phyloP scores from a whole-genome alignment of 164 flowering plant genomes.

The Vitis amurensis region DNA sequence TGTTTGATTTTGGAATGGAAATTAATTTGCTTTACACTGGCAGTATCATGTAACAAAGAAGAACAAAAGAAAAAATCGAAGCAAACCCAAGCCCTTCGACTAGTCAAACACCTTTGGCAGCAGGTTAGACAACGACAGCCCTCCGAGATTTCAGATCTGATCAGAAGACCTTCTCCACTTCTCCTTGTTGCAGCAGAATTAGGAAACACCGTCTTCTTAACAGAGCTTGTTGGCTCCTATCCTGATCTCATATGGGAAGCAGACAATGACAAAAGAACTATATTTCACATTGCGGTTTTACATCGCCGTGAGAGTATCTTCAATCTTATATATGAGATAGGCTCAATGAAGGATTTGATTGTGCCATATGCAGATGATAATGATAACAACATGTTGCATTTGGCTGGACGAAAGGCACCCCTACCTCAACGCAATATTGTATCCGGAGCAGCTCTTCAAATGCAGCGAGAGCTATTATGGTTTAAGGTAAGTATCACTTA shows the following conservation, averaged over 20 bases:
- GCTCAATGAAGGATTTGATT: background rate
- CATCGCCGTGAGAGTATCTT: slow-evolving; percentile 28
- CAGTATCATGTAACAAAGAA: too few species aligned
- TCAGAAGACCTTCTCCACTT: slow-evolving; percentile 4
- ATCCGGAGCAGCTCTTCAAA: too few species aligned
- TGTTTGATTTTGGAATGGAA: too few species aligned
- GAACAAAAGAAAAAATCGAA: too few species aligned
- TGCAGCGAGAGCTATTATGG: too few species aligned
- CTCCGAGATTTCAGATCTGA: background rate
- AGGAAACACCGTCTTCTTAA: slow-evolving; percentile 25
- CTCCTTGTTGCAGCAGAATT: slow-evolving; percentile 26
- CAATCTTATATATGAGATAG: slow-evolving; percentile 25
- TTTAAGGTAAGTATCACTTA: too few species aligned
- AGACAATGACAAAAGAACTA: slow-evolving; percentile 10
- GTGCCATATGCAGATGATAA: too few species aligned
- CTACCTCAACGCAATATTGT: too few species aligned
- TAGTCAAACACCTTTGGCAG: slow-evolving; percentile 1
- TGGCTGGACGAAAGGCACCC: too few species aligned
- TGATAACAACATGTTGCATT: too few species aligned
- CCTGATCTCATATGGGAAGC: slow-evolving; percentile 35
- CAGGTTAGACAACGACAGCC: background rate
- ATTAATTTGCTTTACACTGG: too few species aligned
- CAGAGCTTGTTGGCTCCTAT: slow-evolving; percentile 17
- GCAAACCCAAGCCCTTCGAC: background rate
- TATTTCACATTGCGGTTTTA: slow-evolving; percentile 31